Evolutionary conservation across 192 early-diverging fungal genomes (phyloP).

Genomic region (Entrophospora sp.): DNA sequence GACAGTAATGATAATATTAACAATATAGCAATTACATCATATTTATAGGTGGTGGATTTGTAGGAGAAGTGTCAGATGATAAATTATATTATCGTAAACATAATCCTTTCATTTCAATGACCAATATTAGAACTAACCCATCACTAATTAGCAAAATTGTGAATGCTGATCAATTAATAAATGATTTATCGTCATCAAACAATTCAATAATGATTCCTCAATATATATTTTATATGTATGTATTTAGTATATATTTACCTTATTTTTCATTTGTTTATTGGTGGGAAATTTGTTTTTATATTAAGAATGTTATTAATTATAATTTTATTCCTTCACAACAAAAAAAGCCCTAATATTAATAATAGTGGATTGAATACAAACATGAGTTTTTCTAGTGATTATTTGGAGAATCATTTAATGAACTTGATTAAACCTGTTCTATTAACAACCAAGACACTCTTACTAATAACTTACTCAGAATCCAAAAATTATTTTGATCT

Average conservation of each 20-base stretch:
- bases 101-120: conserved; percentile 62
- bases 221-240: conserved; percentile 42
- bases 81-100: conserved; percentile 57
- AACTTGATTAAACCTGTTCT: too few relatives aligned
- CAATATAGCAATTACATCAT: not conserved
- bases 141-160: conserved; percentile 59
- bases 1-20: not conserved
- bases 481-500: not conserved
- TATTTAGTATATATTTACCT: too few relatives aligned
- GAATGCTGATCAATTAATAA: conserved; percentile 38
- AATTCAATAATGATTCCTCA: conserved; percentile 39
- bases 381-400: too few relatives aligned
- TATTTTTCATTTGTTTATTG: conserved; percentile 8
- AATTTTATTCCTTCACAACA: too few relatives aligned
- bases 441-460: conserved; percentile 2
- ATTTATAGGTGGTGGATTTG: not conserved
- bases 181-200: too few relatives aligned
- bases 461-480: conserved; percentile 8
- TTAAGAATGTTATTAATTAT: too few relatives aligned
- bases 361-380: too few relatives aligned
- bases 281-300: not conserved
- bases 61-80: not conserved
- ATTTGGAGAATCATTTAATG: too few relatives aligned
- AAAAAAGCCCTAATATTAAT: too few relatives aligned
- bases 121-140: conserved; percentile 41